These are phyloP conservation scores for Emergomyces africanus DNA, from an alignment of 2,329 filamentous ascomycete genomes.

Conservation along the genomic window DNA sequence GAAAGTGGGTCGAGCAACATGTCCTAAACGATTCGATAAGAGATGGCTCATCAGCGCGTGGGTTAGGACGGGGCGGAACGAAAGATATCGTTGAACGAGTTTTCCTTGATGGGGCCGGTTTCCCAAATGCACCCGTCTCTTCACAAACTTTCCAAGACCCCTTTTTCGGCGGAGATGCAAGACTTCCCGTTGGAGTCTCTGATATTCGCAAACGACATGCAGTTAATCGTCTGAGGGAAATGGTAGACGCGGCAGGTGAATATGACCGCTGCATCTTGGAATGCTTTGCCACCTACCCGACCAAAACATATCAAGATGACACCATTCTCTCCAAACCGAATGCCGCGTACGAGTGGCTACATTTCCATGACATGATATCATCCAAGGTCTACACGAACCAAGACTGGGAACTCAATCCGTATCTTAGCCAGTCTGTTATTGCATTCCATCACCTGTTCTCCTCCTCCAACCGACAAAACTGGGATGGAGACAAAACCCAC, in stretches of 20 bases:
- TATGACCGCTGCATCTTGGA: constrained; percentile 52
- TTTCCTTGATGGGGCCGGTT: constrained; percentile 52
- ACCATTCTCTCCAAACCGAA: constrained; percentile 79
- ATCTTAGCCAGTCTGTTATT: constrained; percentile 73
- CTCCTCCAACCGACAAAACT: constrained; percentile 44
- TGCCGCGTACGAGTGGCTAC: constrained; percentile 81
- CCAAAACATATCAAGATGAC: constrained; percentile 86
- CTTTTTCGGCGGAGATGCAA: constrained; percentile 16
- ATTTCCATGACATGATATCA: constrained; percentile 80
- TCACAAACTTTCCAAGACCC: constrained; percentile 26
- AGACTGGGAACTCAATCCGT: constrained; percentile 84
- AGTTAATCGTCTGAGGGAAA: constrained; percentile 46
- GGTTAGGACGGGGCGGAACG: constrained; percentile 49
- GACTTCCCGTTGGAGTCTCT: constrained; percentile 41
- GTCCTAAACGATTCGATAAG: constrained; percentile 41
- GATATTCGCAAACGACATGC: constrained; percentile 47
- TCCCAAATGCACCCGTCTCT: constrained; percentile 34
- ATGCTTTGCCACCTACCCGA: constrained; percentile 75
- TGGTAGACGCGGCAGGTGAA: constrained; percentile 51
- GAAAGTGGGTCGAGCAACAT: constrained; percentile 48
- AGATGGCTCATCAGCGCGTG: constrained; percentile 41
- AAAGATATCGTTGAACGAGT: constrained; percentile 55
- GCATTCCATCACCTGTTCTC: constrained; percentile 90
- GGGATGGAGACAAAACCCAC: constrained; percentile 34
- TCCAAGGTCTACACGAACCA: constrained; percentile 68